These are phyloP conservation scores for Penicillium macrosclerotiorum DNA, from an alignment of 495 filamentous ascomycete species.

Conservation along the genomic window DNA sequence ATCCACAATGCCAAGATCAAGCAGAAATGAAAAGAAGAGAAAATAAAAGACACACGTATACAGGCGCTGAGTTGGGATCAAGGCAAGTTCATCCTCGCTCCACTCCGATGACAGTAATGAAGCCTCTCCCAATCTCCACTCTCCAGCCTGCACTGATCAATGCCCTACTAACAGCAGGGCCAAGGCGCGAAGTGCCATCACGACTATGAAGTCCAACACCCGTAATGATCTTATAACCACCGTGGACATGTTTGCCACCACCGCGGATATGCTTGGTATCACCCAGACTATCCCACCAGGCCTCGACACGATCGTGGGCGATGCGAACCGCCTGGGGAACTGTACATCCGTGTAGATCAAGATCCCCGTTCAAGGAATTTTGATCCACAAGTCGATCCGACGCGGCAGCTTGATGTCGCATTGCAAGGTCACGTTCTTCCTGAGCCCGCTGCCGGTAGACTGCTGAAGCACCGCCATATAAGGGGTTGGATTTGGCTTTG, in stretches of 20 bases:
- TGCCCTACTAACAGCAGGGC: slow-evolving; percentile 77
- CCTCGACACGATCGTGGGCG: slow-evolving; percentile 58
- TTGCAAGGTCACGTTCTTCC: slow-evolving; percentile 46
- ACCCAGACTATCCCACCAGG: slow-evolving; percentile 78
- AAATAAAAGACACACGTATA: too few species aligned
- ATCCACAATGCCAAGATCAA: too few species aligned
- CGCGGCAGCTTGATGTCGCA: slow-evolving; percentile 41
- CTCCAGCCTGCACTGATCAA: slow-evolving; percentile 80
- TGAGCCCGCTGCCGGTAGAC: slow-evolving; percentile 63
- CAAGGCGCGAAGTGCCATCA: slow-evolving; percentile 70
- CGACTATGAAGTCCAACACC: slow-evolving; percentile 76
- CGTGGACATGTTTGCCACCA: slow-evolving; percentile 38
- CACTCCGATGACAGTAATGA: slow-evolving; percentile 61
- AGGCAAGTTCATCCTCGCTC: slow-evolving; percentile 19
- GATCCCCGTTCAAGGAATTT: slow-evolving; percentile 52
- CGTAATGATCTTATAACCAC: slow-evolving; percentile 71
- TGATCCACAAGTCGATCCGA: slow-evolving; percentile 61
- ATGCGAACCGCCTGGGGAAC: slow-evolving; percentile 80
- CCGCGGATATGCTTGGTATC: slow-evolving; percentile 52
- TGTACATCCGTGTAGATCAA: slow-evolving; percentile 84
- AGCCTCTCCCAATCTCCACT: slow-evolving; percentile 65
- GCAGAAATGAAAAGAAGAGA: too few species aligned
- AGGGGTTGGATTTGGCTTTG: slow-evolving; percentile 59
- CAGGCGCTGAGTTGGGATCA: too few species aligned
- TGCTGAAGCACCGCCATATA: slow-evolving; percentile 65